These are phyloP conservation scores for Schwanniomyces sp. DNA, from an alignment of 805 yeast species.

Conservation along the genomic window DNA sequence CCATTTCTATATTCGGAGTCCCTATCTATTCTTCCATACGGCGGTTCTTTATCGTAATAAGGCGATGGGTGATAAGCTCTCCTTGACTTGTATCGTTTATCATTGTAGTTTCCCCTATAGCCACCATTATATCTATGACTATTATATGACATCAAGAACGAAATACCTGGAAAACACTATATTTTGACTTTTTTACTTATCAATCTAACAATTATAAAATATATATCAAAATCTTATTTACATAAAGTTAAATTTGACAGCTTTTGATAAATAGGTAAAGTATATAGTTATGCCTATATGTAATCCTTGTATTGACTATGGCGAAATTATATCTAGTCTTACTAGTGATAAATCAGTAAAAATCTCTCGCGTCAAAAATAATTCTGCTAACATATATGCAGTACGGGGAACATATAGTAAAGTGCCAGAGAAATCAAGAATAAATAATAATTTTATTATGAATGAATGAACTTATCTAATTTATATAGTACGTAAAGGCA, in stretches of 20 bases:
- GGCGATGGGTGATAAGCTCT: conserved; percentile 1
- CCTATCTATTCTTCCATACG: background rate
- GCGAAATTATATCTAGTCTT: background rate
- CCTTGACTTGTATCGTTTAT: conserved; percentile 1
- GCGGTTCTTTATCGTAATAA: background rate
- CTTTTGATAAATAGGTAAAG: background rate
- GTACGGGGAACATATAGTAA: background rate
- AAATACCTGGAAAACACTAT: background rate
- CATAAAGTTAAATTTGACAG: background rate
- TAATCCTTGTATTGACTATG: background rate
- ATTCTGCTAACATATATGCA: background rate
- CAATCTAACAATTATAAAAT: background rate
- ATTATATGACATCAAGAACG: conserved; percentile 6
- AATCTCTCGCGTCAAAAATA: background rate
- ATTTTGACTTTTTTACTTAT: background rate
- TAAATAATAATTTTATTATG: background rate
- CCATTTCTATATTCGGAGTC: background rate
- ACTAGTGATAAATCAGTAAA: background rate
- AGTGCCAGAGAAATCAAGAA: background rate
- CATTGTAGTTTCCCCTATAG: conserved; percentile 3
- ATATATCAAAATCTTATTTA: background rate
- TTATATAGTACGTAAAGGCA: background rate
- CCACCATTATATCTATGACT: conserved; percentile 5
- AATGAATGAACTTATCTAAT: background rate
- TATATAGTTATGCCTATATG: background rate